Percentiles rank a stretch among this genome's conserved stretches.
phyloP scores from a whole-genome alignment of 2,329 filamentous ascomycete genomes.

The Cladophialophora chaetospira region DNA sequence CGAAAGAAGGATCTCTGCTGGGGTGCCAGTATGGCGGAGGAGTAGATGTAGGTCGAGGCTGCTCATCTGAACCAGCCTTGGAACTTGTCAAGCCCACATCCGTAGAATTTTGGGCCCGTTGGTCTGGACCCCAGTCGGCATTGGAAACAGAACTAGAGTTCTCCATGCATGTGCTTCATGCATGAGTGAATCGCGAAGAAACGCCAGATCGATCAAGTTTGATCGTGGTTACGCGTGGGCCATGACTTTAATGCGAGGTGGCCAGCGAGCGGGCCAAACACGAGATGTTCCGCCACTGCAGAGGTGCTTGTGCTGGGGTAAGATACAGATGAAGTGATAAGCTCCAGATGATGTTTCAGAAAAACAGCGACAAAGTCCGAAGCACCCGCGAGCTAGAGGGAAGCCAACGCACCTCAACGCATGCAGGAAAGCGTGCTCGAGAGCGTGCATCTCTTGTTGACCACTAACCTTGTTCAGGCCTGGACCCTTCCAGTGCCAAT shows the following conservation, averaged over 20 bases:
- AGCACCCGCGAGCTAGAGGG: slow-evolving; percentile 2
- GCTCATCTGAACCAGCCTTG: too few relatives aligned
- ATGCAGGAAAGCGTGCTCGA: neutral
- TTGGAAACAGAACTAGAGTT: slow-evolving; percentile 9
- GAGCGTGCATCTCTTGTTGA: slow-evolving; percentile 6
- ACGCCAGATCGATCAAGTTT: neutral
- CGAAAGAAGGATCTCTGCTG: slow-evolving; percentile 44
- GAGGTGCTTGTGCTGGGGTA: neutral
- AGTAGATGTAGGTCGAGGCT: slow-evolving; percentile 3
- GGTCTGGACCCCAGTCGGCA: slow-evolving; percentile 10
- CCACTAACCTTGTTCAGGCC: slow-evolving; percentile 1
- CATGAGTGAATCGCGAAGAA: neutral
- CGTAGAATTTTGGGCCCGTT: neutral
- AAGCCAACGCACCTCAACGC: slow-evolving; percentile 5
- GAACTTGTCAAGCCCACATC: too few relatives aligned
- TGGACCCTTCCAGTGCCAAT: neutral
- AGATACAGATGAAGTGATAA: slow-evolving; percentile 5
- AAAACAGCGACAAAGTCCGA: slow-evolving; percentile 2
- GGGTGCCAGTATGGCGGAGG: slow-evolving; percentile 51
- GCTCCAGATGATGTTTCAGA: slow-evolving; percentile 8
- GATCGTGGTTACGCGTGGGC: neutral
- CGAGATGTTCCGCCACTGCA: slow-evolving; percentile 1
- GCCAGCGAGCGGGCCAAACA: neutral
- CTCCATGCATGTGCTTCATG: slow-evolving; percentile 25
- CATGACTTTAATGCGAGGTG: neutral